Evolutionary conservation across 352 stramenopile genomes (phyloP).

Genomic region (Phytophthora constricta): DNA sequence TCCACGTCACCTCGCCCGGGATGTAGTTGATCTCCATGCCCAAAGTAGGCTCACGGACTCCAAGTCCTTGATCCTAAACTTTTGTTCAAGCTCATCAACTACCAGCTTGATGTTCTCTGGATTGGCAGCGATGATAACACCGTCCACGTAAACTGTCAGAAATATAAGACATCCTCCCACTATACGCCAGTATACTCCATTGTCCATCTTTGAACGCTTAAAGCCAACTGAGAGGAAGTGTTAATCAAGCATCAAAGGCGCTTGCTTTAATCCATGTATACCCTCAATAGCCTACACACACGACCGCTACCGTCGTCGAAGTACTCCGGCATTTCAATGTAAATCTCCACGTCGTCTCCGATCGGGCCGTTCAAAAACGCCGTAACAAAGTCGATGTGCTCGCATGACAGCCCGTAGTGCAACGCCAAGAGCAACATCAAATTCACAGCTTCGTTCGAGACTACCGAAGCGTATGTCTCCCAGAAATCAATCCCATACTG

Average conservation of each 20-base stretch:
- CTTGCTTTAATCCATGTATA: neutral
- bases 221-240: neutral
- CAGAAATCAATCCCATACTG: neutral
- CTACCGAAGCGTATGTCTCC: neutral
- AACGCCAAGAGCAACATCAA: slow-evolving; percentile 2
- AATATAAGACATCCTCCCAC: neutral
- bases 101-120: neutral
- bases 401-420: neutral
- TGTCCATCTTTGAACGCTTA: neutral
- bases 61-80: slow-evolving; percentile 6
- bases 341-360: slow-evolving; percentile 11
- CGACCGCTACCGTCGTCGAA: slow-evolving; percentile 7
- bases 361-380: slow-evolving; percentile 7
- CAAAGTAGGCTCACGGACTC: neutral
- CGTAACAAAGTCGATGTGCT: neutral
- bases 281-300: neutral
- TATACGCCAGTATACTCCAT: neutral
- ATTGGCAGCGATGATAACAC: slow-evolving; percentile 3
- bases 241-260: slow-evolving; percentile 2
- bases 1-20: neutral
- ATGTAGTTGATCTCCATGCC: slow-evolving; percentile 5
- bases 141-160: slow-evolving; percentile 4
- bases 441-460: neutral
- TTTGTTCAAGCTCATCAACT: neutral
- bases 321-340: slow-evolving; percentile 12